Evolutionary conservation across 1,284 basidiomycete species (phyloP), one percentile per base, ranked within the genome.

Genomic region (Bothia castanella): DNA sequence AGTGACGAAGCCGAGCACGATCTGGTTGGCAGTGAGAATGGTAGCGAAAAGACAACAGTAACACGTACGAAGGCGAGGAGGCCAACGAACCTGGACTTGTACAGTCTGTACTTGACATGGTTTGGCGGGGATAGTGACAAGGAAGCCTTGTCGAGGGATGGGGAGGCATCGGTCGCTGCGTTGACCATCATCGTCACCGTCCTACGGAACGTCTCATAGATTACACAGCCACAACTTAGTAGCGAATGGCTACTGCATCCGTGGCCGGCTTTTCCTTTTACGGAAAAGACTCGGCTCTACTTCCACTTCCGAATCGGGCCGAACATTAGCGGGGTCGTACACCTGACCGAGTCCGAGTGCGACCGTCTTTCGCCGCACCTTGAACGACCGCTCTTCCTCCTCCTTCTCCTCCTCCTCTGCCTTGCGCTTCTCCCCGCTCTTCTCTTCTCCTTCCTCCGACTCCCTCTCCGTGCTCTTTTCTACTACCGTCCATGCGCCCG

Each of bases 401-500:
- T 42, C 59, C 7, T 6, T 35, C 5, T 21, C 51, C 2, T 1
- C 82, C 30, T 82, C 80, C 14, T 78, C 47, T 16, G 13, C 38
- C 6, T 2, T 17, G 4, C 3, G 19, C 19, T 40, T 34, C 8
- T 20, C 34, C 12, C 16, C n/a, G 2, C 23, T 12, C 34, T 17
- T 20, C 31, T 23, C 42, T 25, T 25, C 25, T 25, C 9, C 25
- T 5, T 25, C 25, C 9, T 25, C 25, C 9, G 25, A 4, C n/a
- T 37, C 31, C 8, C 2, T 25, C 7, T 53, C 40, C 25, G 9
- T 20, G 1, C 4, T 17, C 38, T 36, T 45, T 0, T 2, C n/a
- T n/a, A 77, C 73, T 10, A 97, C 83, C 21, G 84, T 71, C 96
- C 96, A 99, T 58, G 85, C 78, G 2, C 96, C 94, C 0, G 83